Base-by-base conservation (phyloP, 371 early-diverging fungal genomes). In the Dichotomocladium elegans region DNA sequence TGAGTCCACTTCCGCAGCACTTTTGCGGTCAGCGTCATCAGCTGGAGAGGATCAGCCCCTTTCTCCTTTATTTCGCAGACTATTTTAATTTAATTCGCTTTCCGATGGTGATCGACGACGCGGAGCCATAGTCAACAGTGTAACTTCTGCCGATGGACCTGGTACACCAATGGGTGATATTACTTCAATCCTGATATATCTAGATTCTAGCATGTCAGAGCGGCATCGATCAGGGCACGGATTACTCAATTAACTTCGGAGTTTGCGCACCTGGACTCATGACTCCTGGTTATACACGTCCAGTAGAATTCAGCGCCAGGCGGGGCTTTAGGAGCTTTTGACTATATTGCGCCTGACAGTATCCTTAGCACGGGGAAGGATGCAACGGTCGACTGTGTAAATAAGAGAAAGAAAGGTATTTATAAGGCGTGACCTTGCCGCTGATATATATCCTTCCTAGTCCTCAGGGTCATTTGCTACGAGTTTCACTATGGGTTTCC, bases 331-430 rank as follows among this genome's bases (percentile, higher is more conserved):
- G 99, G 99, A 9, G 96, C 99, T 11, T 97, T 97, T 0, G 99
- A 96, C 66, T 98, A 96, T 62, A 73, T 98, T 53, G 95, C 97
- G 1, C 97, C 97, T 3, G 99, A 98, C 60, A 89, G 90, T 59
- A 90, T 98, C 19, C 61, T 91, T 27, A 94, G 94, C 28, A 73
- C 89, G 27, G 89, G 90, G 3, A 90, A 94, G 53, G 92, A 89
- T 61, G 79, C 83, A 0, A 83, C 85, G 74, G 95, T 94, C 4
- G 95, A 94, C 64, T 94, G 95, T 93, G 90, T 88, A 81, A 66
- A 72, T 64, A 12, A 12, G n/a, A n/a, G n/a, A n/a, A n/a, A n/a
- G n/a, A n/a, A n/a, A n/a, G n/a, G 2, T 11, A 17, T 37, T 37
- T 37, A n/a, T n/a, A n/a, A n/a, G n/a, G n/a, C n/a, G n/a, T n/a